Percentiles rank a stretch among this genome's conserved stretches.
Evolutionary conservation across 1,284 basidiomycete genomes (phyloP).

Genomic region (Volvariella surrecta): DNA sequence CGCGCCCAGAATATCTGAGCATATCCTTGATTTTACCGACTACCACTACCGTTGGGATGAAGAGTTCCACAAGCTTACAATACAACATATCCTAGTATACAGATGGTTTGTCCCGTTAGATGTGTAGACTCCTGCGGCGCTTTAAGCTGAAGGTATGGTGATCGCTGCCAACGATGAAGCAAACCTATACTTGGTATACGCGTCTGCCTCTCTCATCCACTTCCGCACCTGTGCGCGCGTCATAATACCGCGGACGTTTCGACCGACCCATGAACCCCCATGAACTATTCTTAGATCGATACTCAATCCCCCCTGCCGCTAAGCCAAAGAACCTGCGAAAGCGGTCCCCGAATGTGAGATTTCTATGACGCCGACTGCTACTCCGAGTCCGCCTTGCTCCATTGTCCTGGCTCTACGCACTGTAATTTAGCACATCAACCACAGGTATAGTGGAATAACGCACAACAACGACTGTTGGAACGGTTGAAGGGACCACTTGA

Average conservation of each 20-base stretch:
- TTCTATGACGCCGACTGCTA: slow-evolving; percentile 12
- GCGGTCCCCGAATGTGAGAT: slow-evolving; percentile 37
- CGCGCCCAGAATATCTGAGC: no score
- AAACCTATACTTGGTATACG: slow-evolving; percentile 15
- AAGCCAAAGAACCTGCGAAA: slow-evolving; percentile 49
- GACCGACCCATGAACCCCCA: slow-evolving; percentile 42
- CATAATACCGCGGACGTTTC: slow-evolving; percentile 34
- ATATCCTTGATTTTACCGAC: no score
- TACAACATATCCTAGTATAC: no score
- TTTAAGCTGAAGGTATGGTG: no score
- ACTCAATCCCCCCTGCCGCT: slow-evolving; percentile 27
- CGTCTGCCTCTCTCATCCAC: slow-evolving; percentile 45
- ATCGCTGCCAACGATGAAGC: no score
- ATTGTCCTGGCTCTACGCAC: neutral
- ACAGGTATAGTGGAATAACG: slow-evolving; percentile 5
- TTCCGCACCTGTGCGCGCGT: slow-evolving; percentile 39
- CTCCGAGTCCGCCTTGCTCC: no score
- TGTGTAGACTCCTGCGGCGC: no score
- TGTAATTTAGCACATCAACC: neutral
- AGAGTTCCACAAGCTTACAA: no score
- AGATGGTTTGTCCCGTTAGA: no score
- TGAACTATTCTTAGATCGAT: slow-evolving; percentile 27
- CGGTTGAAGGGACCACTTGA: neutral
- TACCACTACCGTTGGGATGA: no score
- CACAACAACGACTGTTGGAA: slow-evolving; percentile 22